Percentiles rank a stretch among this genome's conserved stretches.
Evolutionary conservation across 164 flowering plant genomes (phyloP).

Genomic region (Tetracentron sinense): DNA sequence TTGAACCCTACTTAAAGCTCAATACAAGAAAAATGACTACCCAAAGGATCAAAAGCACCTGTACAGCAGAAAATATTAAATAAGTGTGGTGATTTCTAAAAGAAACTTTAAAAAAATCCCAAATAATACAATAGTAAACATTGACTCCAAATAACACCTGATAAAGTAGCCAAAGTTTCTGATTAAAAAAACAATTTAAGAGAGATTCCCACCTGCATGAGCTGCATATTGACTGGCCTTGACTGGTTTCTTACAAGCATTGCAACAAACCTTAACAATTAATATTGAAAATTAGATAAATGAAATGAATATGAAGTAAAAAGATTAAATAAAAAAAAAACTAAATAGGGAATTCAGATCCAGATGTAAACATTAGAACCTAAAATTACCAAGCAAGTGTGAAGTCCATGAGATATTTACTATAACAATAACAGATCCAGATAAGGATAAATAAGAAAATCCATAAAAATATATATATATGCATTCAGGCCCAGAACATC

Average conservation of each 20-base stretch:
- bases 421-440: not conserved
- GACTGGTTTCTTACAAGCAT: conserved; percentile 77
- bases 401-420: too few species aligned
- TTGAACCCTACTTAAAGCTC: not conserved
- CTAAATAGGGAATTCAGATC: not conserved
- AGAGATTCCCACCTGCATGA: conserved; percentile 67
- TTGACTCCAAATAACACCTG: too few species aligned
- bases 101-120: not conserved
- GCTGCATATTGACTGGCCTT: conserved; percentile 73
- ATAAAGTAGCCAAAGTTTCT: too few species aligned
- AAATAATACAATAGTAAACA: too few species aligned
- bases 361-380: too few species aligned
- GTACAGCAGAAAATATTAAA: not conserved
- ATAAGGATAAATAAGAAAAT: not conserved
- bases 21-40: not conserved
- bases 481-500: not conserved
- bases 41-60: not conserved
- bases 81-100: not conserved
- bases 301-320: not conserved
- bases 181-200: not conserved
- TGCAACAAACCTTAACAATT: conserved; percentile 68
- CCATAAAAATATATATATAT: not conserved
- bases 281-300: conserved; percentile 12
- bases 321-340: not conserved
- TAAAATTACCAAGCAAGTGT: not conserved